phyloP scores from a whole-genome alignment of 2,329 filamentous ascomycete genomes.

The Meredithiella fracta region DNA sequence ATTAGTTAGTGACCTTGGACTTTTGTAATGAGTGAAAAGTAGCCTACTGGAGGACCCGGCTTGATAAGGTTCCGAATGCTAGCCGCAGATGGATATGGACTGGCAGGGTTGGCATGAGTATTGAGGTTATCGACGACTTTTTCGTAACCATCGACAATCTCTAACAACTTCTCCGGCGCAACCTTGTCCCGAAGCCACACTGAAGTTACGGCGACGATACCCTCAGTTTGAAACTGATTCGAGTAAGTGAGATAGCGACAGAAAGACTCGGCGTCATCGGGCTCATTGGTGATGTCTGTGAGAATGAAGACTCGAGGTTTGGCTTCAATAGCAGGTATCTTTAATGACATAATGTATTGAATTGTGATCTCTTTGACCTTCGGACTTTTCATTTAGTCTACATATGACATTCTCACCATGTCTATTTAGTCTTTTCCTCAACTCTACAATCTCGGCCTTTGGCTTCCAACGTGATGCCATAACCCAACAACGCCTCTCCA shows the following conservation, averaged over 20 bases:
- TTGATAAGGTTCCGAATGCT: slow-evolving; percentile 23
- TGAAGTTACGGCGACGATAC: slow-evolving; percentile 29
- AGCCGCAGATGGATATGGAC: slow-evolving; percentile 25
- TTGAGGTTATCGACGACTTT: slow-evolving; percentile 31
- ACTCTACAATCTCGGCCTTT: too few relatives aligned
- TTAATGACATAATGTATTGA: too few relatives aligned
- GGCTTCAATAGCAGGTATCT: background rate
- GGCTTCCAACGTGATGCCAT: too few relatives aligned
- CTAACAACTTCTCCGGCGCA: slow-evolving; percentile 26
- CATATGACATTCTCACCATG: too few relatives aligned
- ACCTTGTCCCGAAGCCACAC: slow-evolving; percentile 28
- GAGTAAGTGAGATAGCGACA: slow-evolving; percentile 29
- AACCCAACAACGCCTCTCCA: background rate
- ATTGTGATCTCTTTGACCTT: too few relatives aligned
- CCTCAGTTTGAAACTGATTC: slow-evolving; percentile 30
- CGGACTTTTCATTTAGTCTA: too few relatives aligned
- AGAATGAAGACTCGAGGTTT: slow-evolving; percentile 26
- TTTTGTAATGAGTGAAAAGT: background rate
- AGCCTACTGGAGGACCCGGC: slow-evolving; percentile 22
- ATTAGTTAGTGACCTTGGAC: too few relatives aligned
- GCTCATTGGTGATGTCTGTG: slow-evolving; percentile 31
- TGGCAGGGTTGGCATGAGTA: slow-evolving; percentile 28
- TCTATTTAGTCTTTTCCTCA: too few relatives aligned
- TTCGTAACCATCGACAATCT: slow-evolving; percentile 28
- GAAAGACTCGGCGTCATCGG: slow-evolving; percentile 29